Evolutionary conservation across 257 asterid genomes (phyloP).

Genomic region (Thymus mandschuricus): DNA sequence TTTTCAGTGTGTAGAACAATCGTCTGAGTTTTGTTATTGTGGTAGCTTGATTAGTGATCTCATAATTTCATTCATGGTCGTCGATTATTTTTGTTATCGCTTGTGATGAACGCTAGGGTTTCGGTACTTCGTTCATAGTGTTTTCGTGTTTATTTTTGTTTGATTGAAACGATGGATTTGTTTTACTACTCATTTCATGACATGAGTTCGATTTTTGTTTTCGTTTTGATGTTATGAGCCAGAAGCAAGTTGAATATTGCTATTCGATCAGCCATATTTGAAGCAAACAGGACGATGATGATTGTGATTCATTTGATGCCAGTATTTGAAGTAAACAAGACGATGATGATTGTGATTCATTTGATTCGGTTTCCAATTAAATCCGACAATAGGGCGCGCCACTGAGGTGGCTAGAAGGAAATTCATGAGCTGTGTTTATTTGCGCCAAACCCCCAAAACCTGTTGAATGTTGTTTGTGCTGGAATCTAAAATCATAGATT

Average conservation of each 20-base stretch:
- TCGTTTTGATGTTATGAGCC: background rate
- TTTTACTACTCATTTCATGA: background rate
- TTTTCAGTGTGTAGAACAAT: background rate
- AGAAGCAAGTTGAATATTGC: background rate
- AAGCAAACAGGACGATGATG: background rate
- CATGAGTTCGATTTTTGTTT: background rate
- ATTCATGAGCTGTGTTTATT: background rate
- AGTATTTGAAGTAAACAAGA: background rate
- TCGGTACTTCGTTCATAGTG: background rate
- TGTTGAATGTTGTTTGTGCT: slow-evolving; percentile 1
- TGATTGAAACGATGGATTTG: background rate
- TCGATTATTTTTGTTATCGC: slow-evolving; percentile 13
- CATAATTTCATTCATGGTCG: slow-evolving; percentile 3
- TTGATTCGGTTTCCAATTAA: background rate
- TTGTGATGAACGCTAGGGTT: slow-evolving; percentile 24
- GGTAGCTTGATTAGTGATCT: slow-evolving; percentile 23
- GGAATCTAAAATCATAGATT: background rate
- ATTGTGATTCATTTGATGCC: background rate
- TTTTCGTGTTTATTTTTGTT: background rate
- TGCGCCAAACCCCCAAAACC: background rate
- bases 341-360: background rate
- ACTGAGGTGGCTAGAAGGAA: background rate
- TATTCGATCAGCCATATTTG: slow-evolving; percentile 2
- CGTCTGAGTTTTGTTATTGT: slow-evolving; percentile 15
- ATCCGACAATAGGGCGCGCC: background rate